A percentile compares a stretch with the other conserved stretches of the same genome.
phyloP scores from a whole-genome alignment of 1,284 basidiomycete genomes.

The Tylopilus sp. region DNA sequence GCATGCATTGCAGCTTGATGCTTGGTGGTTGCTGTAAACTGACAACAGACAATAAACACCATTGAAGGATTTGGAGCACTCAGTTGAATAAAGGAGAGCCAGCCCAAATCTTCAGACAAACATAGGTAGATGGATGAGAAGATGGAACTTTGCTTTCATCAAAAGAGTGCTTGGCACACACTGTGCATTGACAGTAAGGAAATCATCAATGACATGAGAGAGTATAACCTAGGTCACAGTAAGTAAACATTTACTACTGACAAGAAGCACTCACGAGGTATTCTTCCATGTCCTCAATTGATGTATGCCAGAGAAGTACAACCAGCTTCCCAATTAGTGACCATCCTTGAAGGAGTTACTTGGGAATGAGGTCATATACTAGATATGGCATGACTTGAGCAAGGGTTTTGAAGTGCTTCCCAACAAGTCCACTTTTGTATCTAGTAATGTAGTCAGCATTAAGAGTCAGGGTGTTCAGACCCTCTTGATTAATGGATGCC shows the following conservation, averaged over 20 bases:
- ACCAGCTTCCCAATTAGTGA: not conserved
- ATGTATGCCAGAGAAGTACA: not conserved
- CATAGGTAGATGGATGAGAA: not conserved
- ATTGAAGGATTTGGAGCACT: not conserved
- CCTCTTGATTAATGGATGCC: not conserved
- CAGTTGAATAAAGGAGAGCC: not conserved
- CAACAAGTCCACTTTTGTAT: not conserved
- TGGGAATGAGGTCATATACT: not conserved
- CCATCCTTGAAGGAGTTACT: not conserved
- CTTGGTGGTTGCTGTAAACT: not conserved
- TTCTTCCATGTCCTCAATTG: not conserved
- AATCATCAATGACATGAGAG: not conserved
- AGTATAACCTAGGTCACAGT: not conserved
- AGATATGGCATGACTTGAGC: not conserved
- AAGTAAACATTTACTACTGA: too few relatives aligned
- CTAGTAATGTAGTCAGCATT: not conserved
- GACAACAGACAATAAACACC: not conserved
- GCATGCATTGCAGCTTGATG: not conserved
- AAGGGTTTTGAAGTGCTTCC: not conserved
- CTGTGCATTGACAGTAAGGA: not conserved
- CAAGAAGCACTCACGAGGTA: not conserved
- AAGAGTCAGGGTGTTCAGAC: not conserved
- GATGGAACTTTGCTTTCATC: not conserved
- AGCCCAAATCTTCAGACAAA: not conserved
- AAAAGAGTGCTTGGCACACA: not conserved